Percentiles rank a stretch among this genome's conserved stretches.
phyloP scores from a whole-genome alignment of 1,284 basidiomycete species.

The Prillingera fragicola region DNA sequence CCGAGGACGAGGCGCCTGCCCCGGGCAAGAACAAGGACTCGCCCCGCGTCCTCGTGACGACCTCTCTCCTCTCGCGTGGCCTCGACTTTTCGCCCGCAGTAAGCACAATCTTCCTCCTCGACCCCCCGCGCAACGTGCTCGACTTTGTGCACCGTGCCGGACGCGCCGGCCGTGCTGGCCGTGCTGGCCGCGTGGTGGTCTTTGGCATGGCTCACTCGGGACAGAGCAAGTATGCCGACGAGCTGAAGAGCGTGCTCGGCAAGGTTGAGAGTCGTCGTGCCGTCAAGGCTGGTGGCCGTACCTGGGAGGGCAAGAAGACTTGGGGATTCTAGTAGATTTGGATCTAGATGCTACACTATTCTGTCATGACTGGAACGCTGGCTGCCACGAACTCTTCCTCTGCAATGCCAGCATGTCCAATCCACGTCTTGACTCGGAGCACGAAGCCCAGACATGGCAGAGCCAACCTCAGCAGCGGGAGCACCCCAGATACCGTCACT shows the following conservation, averaged over 20 bases:
- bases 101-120: conserved; percentile 72
- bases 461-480: no score
- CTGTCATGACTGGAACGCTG: no score
- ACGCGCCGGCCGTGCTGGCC: conserved; percentile 58
- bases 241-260: conserved; percentile 23
- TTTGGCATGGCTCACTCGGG: conserved; percentile 39
- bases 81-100: conserved; percentile 75
- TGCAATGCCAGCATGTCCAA: no score
- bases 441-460: no score
- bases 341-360: no score
- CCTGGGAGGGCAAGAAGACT: conserved; percentile 9
- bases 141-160: conserved; percentile 88
- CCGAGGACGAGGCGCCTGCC: neutral
- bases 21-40: neutral
- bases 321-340: neutral
- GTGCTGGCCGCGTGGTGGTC: conserved; percentile 57
- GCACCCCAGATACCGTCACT: no score
- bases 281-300: conserved; percentile 14
- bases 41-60: conserved; percentile 69
- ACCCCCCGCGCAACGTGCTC: conserved; percentile 76
- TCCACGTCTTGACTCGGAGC: no score
- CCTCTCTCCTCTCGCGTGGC: conserved; percentile 82
- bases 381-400: no score
- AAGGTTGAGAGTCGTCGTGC: conserved; percentile 7
- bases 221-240: conserved; percentile 19